Evolutionary conservation across 176 grass and related monocot species (phyloP).

Genomic region (Zea mays): Zm-B73-REFERENCE-NAM-5.0 NC_050099.1:166920501-166921000

Average conservation of each 20-base stretch:
- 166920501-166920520: too few species aligned
- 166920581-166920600: slow-evolving; percentile 2
- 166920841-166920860: slow-evolving; percentile 6
- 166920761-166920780: slow-evolving; percentile 25
- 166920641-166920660: not conserved
- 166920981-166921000: not conserved
- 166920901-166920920: too few species aligned
- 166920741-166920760: not conserved
- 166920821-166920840: not conserved
- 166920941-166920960: not conserved
- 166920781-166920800: not conserved
- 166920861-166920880: slow-evolving; percentile 26
- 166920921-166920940: not conserved
- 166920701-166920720: not conserved
- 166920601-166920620: not conserved
- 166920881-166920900: too few species aligned
- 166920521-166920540: too few species aligned
- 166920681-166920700: slow-evolving; percentile 14
- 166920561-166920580: not conserved
- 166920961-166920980: not conserved
- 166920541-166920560: too few species aligned
- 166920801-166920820: not conserved
- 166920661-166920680: not conserved
- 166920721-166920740: not conserved
- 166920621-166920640: not conserved